Evolutionary conservation across 768 basidiomycete genomes (phyloP).

Genomic region (Tricholoma sp.): DNA sequence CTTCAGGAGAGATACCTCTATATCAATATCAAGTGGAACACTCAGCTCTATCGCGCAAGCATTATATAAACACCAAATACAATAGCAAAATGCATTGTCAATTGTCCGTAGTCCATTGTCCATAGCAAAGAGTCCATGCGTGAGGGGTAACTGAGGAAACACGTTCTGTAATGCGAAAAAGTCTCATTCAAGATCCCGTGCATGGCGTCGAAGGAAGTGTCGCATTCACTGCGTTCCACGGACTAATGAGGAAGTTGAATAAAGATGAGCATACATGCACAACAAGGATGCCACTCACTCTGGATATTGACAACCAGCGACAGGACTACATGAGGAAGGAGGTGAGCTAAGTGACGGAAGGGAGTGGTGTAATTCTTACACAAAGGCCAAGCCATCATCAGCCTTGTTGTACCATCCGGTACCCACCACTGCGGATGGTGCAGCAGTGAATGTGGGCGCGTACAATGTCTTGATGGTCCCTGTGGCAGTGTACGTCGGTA

Average conservation of each 20-base stretch:
- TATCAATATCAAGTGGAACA: background rate
- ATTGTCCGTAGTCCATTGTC: background rate
- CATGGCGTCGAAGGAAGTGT: slow-evolving; percentile 44
- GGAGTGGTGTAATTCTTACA: slow-evolving; percentile 26
- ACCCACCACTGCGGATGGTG: slow-evolving; percentile 51
- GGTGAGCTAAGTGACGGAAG: background rate
- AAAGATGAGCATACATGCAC: background rate
- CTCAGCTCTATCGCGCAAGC: background rate
- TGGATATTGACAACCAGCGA: slow-evolving; percentile 63
- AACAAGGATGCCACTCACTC: slow-evolving; percentile 28
- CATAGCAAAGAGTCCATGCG: background rate
- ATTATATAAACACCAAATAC: background rate
- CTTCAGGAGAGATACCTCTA: background rate
- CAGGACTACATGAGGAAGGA: slow-evolving; percentile 27
- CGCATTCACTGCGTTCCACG: slow-evolving; percentile 54
- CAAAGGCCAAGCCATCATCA: slow-evolving; percentile 57
- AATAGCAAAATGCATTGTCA: background rate
- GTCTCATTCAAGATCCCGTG: slow-evolving; percentile 17
- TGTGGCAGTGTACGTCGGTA: slow-evolving; percentile 73
- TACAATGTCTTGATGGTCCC: slow-evolving; percentile 58
- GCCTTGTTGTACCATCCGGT: slow-evolving; percentile 70
- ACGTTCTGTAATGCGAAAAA: background rate
- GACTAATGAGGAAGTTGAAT: slow-evolving; percentile 23
- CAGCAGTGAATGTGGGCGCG: slow-evolving; percentile 57
- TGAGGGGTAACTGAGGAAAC: background rate